A percentile compares a stretch with the other conserved stretches of the same genome.
phyloP scores from a whole-genome alignment of 371 early-diverging fungal genomes.

The Apophysomyces sp. region DNA sequence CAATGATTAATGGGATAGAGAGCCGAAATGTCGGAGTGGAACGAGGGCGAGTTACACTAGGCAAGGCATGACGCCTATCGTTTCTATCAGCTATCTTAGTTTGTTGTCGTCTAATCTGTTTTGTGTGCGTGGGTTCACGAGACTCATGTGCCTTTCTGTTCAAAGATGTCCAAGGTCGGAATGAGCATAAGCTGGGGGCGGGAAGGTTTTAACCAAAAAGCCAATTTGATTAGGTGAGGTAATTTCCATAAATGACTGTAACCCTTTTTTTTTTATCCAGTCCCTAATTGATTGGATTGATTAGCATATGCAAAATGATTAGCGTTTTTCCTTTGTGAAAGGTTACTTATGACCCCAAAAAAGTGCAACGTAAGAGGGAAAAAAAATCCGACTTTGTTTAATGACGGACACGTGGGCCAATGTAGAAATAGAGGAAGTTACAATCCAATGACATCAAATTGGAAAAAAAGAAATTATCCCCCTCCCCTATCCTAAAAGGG shows the following conservation, averaged over 20 bases:
- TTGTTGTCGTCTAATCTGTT: background rate
- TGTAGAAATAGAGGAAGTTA: background rate
- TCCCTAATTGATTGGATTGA: background rate
- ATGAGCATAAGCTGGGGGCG: no score
- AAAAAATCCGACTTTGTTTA: background rate
- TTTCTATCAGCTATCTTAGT: background rate
- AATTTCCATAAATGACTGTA: background rate
- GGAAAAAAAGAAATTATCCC: background rate
- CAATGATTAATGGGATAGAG: no score
- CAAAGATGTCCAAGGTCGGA: no score
- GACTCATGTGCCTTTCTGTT: background rate
- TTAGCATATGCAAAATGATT: background rate
- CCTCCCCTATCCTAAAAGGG: background rate
- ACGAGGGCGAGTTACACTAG: background rate
- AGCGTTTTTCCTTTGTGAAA: constrained; percentile 1
- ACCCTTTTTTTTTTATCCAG: background rate
- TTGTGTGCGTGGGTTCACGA: background rate
- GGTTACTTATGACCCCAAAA: no score
- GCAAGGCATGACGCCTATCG: background rate
- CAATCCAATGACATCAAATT: background rate
- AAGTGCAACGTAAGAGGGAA: background rate
- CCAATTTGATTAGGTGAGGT: background rate
- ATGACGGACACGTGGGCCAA: background rate
- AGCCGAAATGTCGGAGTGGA: background rate
- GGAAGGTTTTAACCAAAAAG: no score